phyloP scores from a whole-genome alignment of 2,329 filamentous ascomycete genomes.

The Pseudohalonectria lignicola region DNA sequence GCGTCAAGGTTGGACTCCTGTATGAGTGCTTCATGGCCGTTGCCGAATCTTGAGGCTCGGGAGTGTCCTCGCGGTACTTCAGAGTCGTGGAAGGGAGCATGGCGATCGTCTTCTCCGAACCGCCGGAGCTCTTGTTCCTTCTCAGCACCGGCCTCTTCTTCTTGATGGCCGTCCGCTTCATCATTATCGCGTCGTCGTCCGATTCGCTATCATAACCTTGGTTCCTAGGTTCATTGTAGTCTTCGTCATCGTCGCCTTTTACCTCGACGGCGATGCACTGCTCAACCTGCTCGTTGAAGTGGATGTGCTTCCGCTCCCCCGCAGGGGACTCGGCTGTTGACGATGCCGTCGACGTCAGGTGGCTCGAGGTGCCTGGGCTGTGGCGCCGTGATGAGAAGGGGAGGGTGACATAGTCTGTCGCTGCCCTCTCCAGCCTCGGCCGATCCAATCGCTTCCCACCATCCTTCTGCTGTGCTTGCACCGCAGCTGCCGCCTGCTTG shows the following conservation, averaged over 20 bases:
- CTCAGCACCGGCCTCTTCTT: slow-evolving; percentile 40
- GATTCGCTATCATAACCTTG: slow-evolving; percentile 47
- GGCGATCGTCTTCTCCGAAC: slow-evolving; percentile 74
- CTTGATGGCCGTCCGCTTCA: slow-evolving; percentile 55
- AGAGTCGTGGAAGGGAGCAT: slow-evolving; percentile 79
- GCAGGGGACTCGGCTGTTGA: slow-evolving; percentile 58
- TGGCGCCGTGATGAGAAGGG: slow-evolving; percentile 50
- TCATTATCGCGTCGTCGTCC: slow-evolving; percentile 71
- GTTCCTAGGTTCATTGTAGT: slow-evolving; percentile 16
- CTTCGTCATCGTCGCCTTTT: slow-evolving; percentile 67
- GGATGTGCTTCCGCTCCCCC: slow-evolving; percentile 72
- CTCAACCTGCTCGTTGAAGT: slow-evolving; percentile 92
- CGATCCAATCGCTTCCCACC: slow-evolving; percentile 33
- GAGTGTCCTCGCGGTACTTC: slow-evolving; percentile 71
- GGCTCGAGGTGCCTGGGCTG: slow-evolving; percentile 52
- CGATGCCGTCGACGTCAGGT: slow-evolving; percentile 55
- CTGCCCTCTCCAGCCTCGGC: slow-evolving; percentile 47
- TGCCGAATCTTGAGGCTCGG: slow-evolving; percentile 42
- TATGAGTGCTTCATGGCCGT: slow-evolving; percentile 53
- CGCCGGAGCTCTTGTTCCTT: slow-evolving; percentile 23
- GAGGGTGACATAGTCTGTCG: slow-evolving; percentile 59
- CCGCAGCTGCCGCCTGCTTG: slow-evolving; percentile 77
- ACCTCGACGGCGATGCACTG: slow-evolving; percentile 91
- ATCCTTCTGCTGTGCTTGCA: slow-evolving; percentile 68
- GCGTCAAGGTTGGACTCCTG: slow-evolving; percentile 45